Evolutionary conservation across 306 rosid genomes (phyloP), one percentile per base, ranked within the genome.

Genomic region (Trifolium fragiferum): DNA sequence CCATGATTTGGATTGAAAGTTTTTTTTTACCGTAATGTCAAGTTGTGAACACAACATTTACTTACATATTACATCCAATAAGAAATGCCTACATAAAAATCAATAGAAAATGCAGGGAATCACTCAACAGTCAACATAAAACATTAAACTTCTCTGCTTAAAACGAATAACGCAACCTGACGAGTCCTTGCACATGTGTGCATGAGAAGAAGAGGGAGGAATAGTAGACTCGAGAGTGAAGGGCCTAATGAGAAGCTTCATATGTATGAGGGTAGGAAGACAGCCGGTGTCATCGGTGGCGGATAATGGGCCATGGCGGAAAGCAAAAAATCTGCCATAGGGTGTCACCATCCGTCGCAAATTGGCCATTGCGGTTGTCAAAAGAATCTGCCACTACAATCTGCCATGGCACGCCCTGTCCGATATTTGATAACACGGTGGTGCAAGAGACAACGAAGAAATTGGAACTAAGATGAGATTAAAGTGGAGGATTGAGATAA

Each of bases 61-160:
- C 62, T 33, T 66, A 16, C 73, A 35, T 75, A 35, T 53, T 70
- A 13, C 38, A 35, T 71, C 50, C 54, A 43, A 64, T 8, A 13
- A 66, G 13, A n/a, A 69, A 33, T 59, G 15, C 37, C 49, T 19
- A 40, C 8, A 70, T 25, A 12, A 64, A 32, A 59, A 9, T 40
- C 30, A 73, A 53, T 44, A 50, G 21, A 51, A 21, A 19, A 67
- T 41, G 64, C 61, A 51, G 19, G 33, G 60, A 74, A 74, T 25
- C 66, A 49, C 15, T 65, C 60, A 41, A 53, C 10, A 8, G 14
- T 53, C 59, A 9, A 53, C 41, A 55, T 49, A 64, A 69, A 60
- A 59, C 27, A 72, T 65, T 32, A 50, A 21, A n/a, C 62, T 35
- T 61, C 30, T 57, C 55, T 10, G 37, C 72, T 59, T 58, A 10